These are phyloP conservation scores for Entomortierella lignicola DNA, from an alignment of 192 early-diverging fungal genomes.

Conservation along the genomic window DNA sequence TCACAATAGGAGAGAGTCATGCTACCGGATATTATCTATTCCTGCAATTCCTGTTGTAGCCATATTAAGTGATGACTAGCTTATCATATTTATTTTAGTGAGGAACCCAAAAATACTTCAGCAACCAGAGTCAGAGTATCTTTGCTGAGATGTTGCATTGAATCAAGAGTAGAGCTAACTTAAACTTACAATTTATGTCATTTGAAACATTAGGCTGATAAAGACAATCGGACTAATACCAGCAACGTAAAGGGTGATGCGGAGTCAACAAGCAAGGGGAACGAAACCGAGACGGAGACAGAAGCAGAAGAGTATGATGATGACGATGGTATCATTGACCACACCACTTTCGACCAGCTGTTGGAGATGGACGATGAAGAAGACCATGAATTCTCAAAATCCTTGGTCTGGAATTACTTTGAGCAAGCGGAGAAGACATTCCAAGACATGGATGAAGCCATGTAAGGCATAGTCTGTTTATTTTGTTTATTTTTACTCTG, in stretches of 20 bases:
- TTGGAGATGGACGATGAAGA: slow-evolving; percentile 96
- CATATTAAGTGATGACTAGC: not conserved
- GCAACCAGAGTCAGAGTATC: not conserved
- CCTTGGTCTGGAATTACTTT: slow-evolving; percentile 86
- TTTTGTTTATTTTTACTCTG: not conserved
- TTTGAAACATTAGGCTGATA: slow-evolving; percentile 17
- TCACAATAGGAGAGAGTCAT: not conserved
- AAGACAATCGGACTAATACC: slow-evolving; percentile 7
- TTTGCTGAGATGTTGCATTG: not conserved
- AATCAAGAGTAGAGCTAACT: not conserved
- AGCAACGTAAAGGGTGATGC: slow-evolving; percentile 9
- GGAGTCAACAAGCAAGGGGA: slow-evolving; percentile 12
- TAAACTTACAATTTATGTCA: not conserved
- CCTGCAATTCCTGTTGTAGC: not conserved
- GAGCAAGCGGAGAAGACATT: slow-evolving; percentile 91
- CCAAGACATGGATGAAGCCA: slow-evolving; percentile 79
- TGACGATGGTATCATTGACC: slow-evolving; percentile 71
- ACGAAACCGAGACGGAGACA: slow-evolving; percentile 25
- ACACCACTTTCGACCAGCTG: slow-evolving; percentile 88
- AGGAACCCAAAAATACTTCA: slow-evolving; percentile 23
- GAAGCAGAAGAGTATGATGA: slow-evolving; percentile 20
- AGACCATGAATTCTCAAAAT: slow-evolving; percentile 84
- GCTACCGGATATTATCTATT: not conserved
- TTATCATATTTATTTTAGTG: slow-evolving; percentile 21
- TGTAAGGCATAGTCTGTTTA: slow-evolving; percentile 60